Evolutionary conservation across 768 basidiomycete genomes (phyloP), one percentile per base, ranked within the genome.

Genomic region (Tulasnella sp.): DNA sequence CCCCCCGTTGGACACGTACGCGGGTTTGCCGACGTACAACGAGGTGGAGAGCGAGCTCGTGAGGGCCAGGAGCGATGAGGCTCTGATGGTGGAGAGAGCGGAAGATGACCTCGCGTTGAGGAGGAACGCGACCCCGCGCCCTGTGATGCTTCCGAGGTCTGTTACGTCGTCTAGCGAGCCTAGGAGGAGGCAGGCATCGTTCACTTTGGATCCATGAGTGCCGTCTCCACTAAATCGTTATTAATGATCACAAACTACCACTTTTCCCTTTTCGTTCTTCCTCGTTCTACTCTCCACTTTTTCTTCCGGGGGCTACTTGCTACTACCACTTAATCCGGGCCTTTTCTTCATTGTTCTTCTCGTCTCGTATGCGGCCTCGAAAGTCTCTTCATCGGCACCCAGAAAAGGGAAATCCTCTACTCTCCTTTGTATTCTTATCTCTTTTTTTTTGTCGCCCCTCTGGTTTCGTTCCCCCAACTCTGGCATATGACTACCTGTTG

Each of bases 11-110:
- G 84, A 84, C 76, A 89, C 90, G 76, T 83, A 89, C 82, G 83
- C 82, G 34, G 93, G 91, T 6, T 78, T 96, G 75, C 95, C 95
- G 63, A 91, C 88, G 42, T 98, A 98, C 76, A 93, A 92, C 75
- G 94, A 94, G 77, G 86, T 86, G 12, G 81, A 82, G 40, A 42
- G 47, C 29, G 59, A n/a, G n/a, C n/a, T 70, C 26, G 29, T 44
- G 47, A 32, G 71, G 39, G 62, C 65, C 9, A 26, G 62, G 19
- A 72, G 71, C 44, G 71, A 72, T 17, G 71, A 62, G 5, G 36
- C 62, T 36, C 7, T n/a, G 19, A 29, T 41, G 69, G 17, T 34
- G 44, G 8, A 26, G 69, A 52, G 26, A 41, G 12, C 11, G 32
- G 35, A 40, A 9, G 36, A 29, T 40, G 8, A 7, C 16, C 40